Conservation (phyloP, 164 flowering plant genomes). For the Malania oleifera region DNA sequence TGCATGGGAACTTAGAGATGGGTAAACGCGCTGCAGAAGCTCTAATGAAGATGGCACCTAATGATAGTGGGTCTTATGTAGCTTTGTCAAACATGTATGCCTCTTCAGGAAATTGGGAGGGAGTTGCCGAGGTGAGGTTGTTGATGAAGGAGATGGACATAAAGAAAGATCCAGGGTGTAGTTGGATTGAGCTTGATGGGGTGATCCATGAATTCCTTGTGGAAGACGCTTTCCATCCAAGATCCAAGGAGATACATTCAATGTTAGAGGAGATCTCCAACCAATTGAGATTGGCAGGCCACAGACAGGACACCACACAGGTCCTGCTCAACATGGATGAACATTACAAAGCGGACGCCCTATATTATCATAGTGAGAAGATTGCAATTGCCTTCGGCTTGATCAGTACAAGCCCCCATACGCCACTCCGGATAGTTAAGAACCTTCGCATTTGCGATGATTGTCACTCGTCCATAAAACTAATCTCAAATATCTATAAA, state of each 20-base stretch:
- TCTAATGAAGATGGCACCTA: slow-evolving; percentile 41
- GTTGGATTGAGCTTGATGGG: slow-evolving; percentile 62
- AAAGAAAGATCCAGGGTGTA: slow-evolving; percentile 62
- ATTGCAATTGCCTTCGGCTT: slow-evolving; percentile 57
- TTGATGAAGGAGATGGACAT: slow-evolving; percentile 51
- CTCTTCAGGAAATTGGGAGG: slow-evolving; percentile 46
- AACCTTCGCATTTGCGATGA: slow-evolving; percentile 55
- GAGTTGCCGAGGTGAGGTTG: slow-evolving; percentile 42
- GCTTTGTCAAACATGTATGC: slow-evolving; percentile 58
- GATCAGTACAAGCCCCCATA: slow-evolving; percentile 32
- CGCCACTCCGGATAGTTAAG: slow-evolving; percentile 39
- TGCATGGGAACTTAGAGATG: slow-evolving; percentile 46
- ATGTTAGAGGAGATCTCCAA: slow-evolving; percentile 46
- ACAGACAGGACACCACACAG: slow-evolving; percentile 37
- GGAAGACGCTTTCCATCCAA: slow-evolving; percentile 47
- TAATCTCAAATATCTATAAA: slow-evolving; percentile 36
- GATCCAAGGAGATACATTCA: slow-evolving; percentile 35
- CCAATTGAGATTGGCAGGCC: slow-evolving; percentile 25
- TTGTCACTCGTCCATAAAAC: slow-evolving; percentile 45
- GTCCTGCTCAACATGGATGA: slow-evolving; percentile 49
- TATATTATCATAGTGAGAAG: slow-evolving; percentile 50
- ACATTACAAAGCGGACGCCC: slow-evolving; percentile 30
- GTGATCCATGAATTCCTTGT: slow-evolving; percentile 49
- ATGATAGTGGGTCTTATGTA: slow-evolving; percentile 57
- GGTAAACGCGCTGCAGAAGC: slow-evolving; percentile 37